phyloP scores from a whole-genome alignment of 2,329 filamentous ascomycete genomes.

The Chaetoscypha palmicola region DNA sequence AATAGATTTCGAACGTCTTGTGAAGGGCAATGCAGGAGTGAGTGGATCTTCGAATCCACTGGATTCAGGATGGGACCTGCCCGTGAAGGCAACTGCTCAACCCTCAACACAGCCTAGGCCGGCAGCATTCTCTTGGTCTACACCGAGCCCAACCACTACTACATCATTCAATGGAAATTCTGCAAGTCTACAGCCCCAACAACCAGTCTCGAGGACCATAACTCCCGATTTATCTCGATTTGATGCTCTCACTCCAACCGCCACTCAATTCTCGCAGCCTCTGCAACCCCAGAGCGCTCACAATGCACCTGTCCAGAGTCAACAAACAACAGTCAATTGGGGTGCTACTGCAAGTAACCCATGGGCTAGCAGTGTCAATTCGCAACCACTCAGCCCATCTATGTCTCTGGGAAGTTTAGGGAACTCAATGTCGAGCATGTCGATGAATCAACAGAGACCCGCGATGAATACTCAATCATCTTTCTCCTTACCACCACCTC shows the following conservation, averaged over 20 bases:
- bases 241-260: constrained; percentile 47
- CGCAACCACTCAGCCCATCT: constrained; percentile 28
- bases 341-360: constrained; percentile 39
- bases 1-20: constrained; percentile 80
- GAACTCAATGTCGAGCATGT: constrained; percentile 42
- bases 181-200: constrained; percentile 32
- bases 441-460: constrained; percentile 40
- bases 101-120: constrained; percentile 34
- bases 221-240: constrained; percentile 53
- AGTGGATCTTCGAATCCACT: constrained; percentile 34
- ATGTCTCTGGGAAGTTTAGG: constrained; percentile 34
- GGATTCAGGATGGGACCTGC: constrained; percentile 46
- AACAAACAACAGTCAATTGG: constrained; percentile 42
- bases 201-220: constrained; percentile 44
- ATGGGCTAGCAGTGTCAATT: constrained; percentile 39
- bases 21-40: constrained; percentile 58
- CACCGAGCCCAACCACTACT: constrained; percentile 40
- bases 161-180: constrained; percentile 16
- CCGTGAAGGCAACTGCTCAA: constrained; percentile 30
- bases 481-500: constrained; percentile 43
- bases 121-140: constrained; percentile 58
- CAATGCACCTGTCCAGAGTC: constrained; percentile 11
- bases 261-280: constrained; percentile 58
- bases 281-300: constrained; percentile 36
- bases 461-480: constrained; percentile 36